Percentiles rank a stretch among this genome's conserved stretches.
These are phyloP conservation scores for Fusarium cicatricum DNA, from an alignment of 2,329 filamentous ascomycete species.

Conservation along the genomic window DNA sequence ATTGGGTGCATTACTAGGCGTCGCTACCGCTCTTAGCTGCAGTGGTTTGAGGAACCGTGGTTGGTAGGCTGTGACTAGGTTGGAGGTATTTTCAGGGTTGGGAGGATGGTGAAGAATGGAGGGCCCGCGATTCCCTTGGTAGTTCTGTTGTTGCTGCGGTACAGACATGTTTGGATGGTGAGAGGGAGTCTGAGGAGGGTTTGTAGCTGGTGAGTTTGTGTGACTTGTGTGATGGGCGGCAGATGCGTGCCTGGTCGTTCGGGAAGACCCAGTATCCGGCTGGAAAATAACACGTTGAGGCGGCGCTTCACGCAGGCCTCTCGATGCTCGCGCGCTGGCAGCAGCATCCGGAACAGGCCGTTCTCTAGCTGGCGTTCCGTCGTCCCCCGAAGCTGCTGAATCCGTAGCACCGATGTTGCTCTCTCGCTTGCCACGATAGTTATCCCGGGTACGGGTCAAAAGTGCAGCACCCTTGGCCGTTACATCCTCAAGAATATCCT, in stretches of 20 bases:
- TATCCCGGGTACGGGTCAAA: constrained; percentile 80
- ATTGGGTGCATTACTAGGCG: constrained; percentile 76
- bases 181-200: constrained; percentile 41
- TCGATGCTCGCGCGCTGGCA: constrained; percentile 65
- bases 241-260: constrained; percentile 67
- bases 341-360: constrained; percentile 59
- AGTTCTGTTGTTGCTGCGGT: constrained; percentile 40
- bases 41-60: constrained; percentile 69
- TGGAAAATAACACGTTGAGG: constrained; percentile 86
- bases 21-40: constrained; percentile 76
- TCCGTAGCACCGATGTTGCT: constrained; percentile 62
- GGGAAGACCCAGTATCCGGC: constrained; percentile 73
- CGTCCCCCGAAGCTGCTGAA: constrained; percentile 66
- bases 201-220: constrained; percentile 40
- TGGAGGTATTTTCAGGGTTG: constrained; percentile 64
- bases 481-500: constrained; percentile 86
- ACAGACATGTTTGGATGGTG: constrained; percentile 48
- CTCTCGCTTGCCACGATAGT: constrained; percentile 65
- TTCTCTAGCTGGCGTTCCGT: constrained; percentile 66
- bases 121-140: constrained; percentile 51
- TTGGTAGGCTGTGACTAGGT: constrained; percentile 73
- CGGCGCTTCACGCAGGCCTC: constrained; percentile 81
- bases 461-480: constrained; percentile 85
- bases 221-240: constrained; percentile 53
- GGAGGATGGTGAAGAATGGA: constrained; percentile 61